Percentiles rank a stretch among this genome's conserved stretches.
Conservation (phyloP, 257 asterid genomes). For the Buddleja alternifolia region DNA sequence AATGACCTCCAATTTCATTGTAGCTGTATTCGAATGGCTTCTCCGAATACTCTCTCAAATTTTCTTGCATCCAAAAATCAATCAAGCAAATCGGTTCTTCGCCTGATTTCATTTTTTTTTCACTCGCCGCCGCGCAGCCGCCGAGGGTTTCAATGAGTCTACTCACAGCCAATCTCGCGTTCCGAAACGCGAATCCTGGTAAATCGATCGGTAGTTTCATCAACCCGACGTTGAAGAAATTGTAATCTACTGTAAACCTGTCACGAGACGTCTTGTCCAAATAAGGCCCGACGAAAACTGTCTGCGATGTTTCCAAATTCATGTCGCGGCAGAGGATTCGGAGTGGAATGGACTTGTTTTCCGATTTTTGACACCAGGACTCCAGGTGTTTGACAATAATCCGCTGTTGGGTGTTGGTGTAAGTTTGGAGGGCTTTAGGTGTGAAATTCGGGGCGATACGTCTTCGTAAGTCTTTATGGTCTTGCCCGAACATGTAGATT, state of each 20-base stretch:
- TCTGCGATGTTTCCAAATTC: constrained; percentile 90
- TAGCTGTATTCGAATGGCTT: constrained; percentile 34
- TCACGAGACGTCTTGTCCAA: constrained; percentile 50
- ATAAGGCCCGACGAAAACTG: constrained; percentile 84
- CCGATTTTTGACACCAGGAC: constrained; percentile 49
- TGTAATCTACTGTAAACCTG: constrained; percentile 68
- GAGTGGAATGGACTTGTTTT: constrained; percentile 44
- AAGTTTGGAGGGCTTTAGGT: constrained; percentile 74
- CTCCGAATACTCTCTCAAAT: constrained; percentile 41
- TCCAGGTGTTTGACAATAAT: constrained; percentile 64
- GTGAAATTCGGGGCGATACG: constrained; percentile 85
- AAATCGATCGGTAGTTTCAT: constrained; percentile 84
- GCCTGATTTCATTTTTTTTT: constrained; percentile 55
- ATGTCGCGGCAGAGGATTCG: constrained; percentile 77
- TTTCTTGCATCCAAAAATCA: constrained; percentile 86
- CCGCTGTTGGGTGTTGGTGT: constrained; percentile 63
- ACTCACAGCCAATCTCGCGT: constrained; percentile 70
- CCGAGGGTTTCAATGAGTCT: constrained; percentile 64
- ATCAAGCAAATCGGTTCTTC: constrained; percentile 76
- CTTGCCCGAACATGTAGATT: constrained; percentile 87
- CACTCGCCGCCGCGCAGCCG: constrained; percentile 63
- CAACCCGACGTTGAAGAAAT: constrained; percentile 75
- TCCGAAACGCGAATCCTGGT: constrained; percentile 88
- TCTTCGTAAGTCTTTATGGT: constrained; percentile 82
- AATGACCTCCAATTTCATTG: constrained; percentile 67